phyloP scores from a whole-genome alignment of 768 basidiomycete species.

The Lactarius vividus region DNA sequence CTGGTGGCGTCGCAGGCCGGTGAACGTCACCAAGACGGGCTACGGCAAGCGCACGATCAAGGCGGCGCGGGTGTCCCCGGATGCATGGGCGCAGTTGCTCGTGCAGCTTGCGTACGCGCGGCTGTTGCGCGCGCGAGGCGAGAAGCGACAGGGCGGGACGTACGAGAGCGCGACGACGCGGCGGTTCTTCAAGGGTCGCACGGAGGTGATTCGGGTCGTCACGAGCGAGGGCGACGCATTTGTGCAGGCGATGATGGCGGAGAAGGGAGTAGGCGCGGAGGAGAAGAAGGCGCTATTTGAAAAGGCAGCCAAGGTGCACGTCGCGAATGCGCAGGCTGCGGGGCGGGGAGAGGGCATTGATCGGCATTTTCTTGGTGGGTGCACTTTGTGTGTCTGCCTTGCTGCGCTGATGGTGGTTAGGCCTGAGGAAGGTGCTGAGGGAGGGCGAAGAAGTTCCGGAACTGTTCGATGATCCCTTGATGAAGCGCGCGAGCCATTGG shows the following conservation, averaged over 20 bases:
- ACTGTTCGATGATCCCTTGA: slow-evolving; percentile 75
- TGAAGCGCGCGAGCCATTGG: slow-evolving; percentile 74
- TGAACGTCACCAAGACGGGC: slow-evolving; percentile 59
- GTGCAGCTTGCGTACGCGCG: slow-evolving; percentile 87
- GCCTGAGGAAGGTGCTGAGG: slow-evolving; percentile 65
- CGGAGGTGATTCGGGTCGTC: slow-evolving; percentile 89
- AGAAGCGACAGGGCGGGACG: slow-evolving; percentile 67
- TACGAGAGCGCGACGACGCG: slow-evolving; percentile 95
- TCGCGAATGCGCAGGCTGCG: slow-evolving; percentile 60
- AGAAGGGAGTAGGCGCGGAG: slow-evolving; percentile 39
- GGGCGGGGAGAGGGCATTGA: slow-evolving; percentile 77
- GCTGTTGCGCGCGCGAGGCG: slow-evolving; percentile 38
- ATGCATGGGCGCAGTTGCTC: slow-evolving; percentile 93
- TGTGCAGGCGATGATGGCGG: slow-evolving; percentile 67
- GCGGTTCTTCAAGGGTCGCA: slow-evolving; percentile 83
- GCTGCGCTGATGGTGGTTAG: slow-evolving; percentile 36
- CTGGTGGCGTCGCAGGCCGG: slow-evolving; percentile 62
- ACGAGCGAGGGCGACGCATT: slow-evolving; percentile 74
- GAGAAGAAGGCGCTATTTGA: slow-evolving; percentile 54
- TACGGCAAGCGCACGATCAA: slow-evolving; percentile 91
- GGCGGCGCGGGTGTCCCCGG: slow-evolving; percentile 83
- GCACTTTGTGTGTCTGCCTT: background rate
- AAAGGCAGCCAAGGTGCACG: slow-evolving; percentile 62
- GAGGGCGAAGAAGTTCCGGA: slow-evolving; percentile 63
- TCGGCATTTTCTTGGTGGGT: slow-evolving; percentile 79